These are phyloP conservation scores for Pestalotiopsis sp. DNA, from an alignment of 2,329 filamentous ascomycete species.

Conservation along the genomic window DNA sequence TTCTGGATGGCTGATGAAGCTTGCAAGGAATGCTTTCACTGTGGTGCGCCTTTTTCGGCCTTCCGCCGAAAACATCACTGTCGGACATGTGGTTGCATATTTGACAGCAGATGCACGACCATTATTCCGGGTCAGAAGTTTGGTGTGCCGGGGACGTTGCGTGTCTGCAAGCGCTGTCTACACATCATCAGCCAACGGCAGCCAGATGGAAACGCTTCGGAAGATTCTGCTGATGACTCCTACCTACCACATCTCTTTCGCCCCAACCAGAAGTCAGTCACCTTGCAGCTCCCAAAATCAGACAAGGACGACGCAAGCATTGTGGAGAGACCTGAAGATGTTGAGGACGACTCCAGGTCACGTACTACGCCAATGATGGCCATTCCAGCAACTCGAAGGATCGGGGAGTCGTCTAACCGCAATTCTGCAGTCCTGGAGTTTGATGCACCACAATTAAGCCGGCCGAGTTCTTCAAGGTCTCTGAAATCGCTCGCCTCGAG, in stretches of 20 bases:
- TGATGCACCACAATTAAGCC: slow-evolving; percentile 77
- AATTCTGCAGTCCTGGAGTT: slow-evolving; percentile 90
- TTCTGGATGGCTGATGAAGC: slow-evolving; percentile 99
- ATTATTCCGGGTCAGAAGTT: slow-evolving; percentile 88
- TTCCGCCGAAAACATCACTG: slow-evolving; percentile 98
- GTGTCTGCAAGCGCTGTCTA: slow-evolving; percentile 92
- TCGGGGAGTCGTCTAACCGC: slow-evolving; percentile 78
- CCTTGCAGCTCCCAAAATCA: slow-evolving; percentile 37
- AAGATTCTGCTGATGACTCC: slow-evolving; percentile 79
- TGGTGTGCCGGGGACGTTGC: slow-evolving; percentile 79
- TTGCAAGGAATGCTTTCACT: slow-evolving; percentile 95
- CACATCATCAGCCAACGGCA: slow-evolving; percentile 88
- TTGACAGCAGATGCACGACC: slow-evolving; percentile 93
- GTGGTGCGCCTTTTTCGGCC: slow-evolving; percentile 86
- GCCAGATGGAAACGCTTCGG: slow-evolving; percentile 83
- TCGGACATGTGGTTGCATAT: slow-evolving; percentile 95
- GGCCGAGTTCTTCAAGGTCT: slow-evolving; percentile 94
- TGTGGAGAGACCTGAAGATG: slow-evolving; percentile 44
- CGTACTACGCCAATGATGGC: slow-evolving; percentile 73
- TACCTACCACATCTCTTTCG: slow-evolving; percentile 69
- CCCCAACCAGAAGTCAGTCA: slow-evolving; percentile 48
- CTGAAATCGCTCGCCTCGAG: slow-evolving; percentile 75
- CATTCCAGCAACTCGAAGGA: slow-evolving; percentile 65
- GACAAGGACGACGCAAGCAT: slow-evolving; percentile 43
- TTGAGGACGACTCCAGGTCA: slow-evolving; percentile 52